Base-by-base conservation (phyloP, 1,284 basidiomycete species). In the Gymnopus androsaceus region DNA sequence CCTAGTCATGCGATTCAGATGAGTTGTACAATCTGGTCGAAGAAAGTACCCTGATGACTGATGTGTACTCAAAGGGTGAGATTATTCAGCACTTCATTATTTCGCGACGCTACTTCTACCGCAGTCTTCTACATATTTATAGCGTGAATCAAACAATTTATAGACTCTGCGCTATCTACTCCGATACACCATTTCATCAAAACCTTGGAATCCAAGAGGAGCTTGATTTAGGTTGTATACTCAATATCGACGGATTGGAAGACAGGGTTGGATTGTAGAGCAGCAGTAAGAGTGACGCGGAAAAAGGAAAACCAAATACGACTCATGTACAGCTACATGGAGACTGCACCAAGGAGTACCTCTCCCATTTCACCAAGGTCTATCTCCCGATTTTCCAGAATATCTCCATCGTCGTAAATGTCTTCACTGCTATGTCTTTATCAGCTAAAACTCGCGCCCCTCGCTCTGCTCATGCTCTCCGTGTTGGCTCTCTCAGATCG, bases 71-170 rank as follows among this genome's bases (percentile, higher is more conserved):
- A 92, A 92, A 70, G 94, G 94, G 49, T 88, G 90, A 62, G 94
- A 95, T 67, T 95, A 36, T 96, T 96, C 72, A 91, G 94, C 69
- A 88, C 92, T 41, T 87, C 89, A 25, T 77, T 94, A 11, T 95
- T 96, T 73, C 84, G 88, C 21, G 89, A 94, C 67, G 77, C 88
- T 19, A 85, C 81, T n/a, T 93, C 94, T 2, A 92, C 92, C 1
- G 82, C 93, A 4, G 81, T 96, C 25, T 98, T 98, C 72, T 95
- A 95, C 73, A 91, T 93, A 0, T 97, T 98, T 75, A 94, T 98
- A 58, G 90, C 94, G 3, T 85, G 92, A 66, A 85, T 98, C 56
- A 94, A 95, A 66, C 77, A 81, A 45, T 87, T 91, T 50, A 88
- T 96, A 62, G 87, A 94, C 66, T 72, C 72, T 34, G 92, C 94